A percentile compares a stretch with the other conserved stretches of the same genome.
Evolutionary conservation across 257 asterid species (phyloP).

Genomic region (Coffea canephora): DNA sequence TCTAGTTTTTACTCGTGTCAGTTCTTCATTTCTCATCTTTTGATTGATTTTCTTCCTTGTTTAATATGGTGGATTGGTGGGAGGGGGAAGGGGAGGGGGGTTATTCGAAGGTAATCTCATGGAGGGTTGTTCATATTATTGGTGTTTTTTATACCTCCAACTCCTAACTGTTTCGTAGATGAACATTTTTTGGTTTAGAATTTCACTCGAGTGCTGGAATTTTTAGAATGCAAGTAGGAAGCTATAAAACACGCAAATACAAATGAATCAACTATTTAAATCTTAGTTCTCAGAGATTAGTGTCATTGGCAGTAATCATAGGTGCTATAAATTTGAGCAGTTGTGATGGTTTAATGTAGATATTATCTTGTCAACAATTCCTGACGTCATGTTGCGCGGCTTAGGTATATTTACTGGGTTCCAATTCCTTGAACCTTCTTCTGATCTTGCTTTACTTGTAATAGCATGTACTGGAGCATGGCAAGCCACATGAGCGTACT

Average conservation of each 20-base stretch:
- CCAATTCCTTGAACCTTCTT: not conserved
- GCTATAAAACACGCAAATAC: not conserved
- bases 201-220: not conserved
- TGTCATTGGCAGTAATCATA: not conserved
- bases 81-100: not conserved
- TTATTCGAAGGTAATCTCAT: not conserved
- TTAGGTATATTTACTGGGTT: not conserved
- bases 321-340: not conserved
- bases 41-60: not conserved
- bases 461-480: conserved; percentile 78
- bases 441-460: not conserved
- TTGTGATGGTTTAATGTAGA: not conserved
- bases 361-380: not conserved
- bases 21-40: not conserved
- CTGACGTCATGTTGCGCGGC: not conserved
- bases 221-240: not conserved
- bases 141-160: not conserved
- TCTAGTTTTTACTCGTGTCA: not conserved
- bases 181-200: not conserved
- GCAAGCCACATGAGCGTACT: conserved; percentile 86
- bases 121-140: not conserved
- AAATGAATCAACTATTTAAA: not conserved
- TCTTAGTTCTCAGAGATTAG: not conserved
- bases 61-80: not conserved
- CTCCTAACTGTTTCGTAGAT: not conserved